phyloP scores from a whole-genome alignment of 345 rosid genomes.

The Heritiera littoralis region DNA sequence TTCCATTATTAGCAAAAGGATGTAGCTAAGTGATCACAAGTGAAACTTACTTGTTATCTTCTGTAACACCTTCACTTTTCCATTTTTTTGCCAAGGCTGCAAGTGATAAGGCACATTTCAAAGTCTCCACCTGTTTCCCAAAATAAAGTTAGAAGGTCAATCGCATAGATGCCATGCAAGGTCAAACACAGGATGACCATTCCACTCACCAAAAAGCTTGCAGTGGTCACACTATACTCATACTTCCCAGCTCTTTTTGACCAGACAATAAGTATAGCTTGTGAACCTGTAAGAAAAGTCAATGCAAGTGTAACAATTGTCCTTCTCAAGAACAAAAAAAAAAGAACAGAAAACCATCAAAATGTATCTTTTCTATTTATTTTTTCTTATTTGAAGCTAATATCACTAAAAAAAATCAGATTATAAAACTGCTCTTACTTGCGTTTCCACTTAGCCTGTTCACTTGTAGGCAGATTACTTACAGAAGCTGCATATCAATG shows the following conservation, averaged over 20 bases:
- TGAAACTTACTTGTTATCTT: constrained; percentile 73
- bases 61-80: constrained; percentile 79
- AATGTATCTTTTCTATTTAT: background rate
- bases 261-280: constrained; percentile 96
- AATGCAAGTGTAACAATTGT: constrained; percentile 75
- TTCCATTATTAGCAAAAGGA: background rate
- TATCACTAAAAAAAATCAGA: background rate
- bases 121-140: constrained; percentile 74
- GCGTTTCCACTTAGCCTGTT: constrained; percentile 69
- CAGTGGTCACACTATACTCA: constrained; percentile 97
- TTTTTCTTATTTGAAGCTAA: background rate
- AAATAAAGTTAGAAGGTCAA: background rate
- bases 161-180: background rate
- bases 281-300: constrained; percentile 91
- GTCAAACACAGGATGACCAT: background rate
- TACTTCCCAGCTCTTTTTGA: constrained; percentile 98
- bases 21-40: background rate
- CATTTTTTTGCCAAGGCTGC: constrained; percentile 81
- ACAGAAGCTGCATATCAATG: constrained; percentile 39
- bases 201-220: constrained; percentile 78
- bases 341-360: background rate
- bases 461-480: constrained; percentile 41
- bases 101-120: constrained; percentile 81
- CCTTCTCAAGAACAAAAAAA: constrained; percentile 38
- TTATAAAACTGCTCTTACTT: constrained; percentile 45